Base-by-base conservation (phyloP, 2,329 filamentous ascomycete genomes). In the Colletotrichum sp. region DNA sequence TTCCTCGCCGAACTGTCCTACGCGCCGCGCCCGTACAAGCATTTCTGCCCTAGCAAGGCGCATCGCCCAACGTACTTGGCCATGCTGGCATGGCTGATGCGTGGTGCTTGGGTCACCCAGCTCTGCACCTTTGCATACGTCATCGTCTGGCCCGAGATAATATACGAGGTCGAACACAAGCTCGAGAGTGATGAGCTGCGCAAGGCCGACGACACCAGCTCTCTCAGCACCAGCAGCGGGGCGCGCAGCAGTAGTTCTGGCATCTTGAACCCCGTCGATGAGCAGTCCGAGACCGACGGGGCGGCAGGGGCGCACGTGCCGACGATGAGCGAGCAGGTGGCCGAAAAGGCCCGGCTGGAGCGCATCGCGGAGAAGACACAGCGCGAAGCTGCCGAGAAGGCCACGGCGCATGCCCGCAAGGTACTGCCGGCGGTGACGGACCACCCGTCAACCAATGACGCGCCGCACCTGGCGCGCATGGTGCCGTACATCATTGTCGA, bases 61-160 rank as follows among this genome's bases (percentile, higher is more conserved):
- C 96, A 98, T 82, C 94, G 96, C 59, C 93, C 93, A 8, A 93
- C 93, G 3, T 99, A 98, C 83, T 93, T 99, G 84, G 92, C 95
- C 39, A 98, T 99, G 84, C 88, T 99, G 30, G 96, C 95, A 26
- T 99, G 96, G 95, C 90, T 99, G 10, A 92, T 99, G 87, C 93
- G 96, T 55, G 94, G 95, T 63, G 96, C 95, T 16, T 98, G 97
- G 95, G 96, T 98, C 1, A 98, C 95, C 1, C 96, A 98, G 83
- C 90, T 99, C 8, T 95, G 96, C 78, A 97, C 95, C 1, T 98
- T 98, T 83, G 95, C 94, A 15, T 98, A 97, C 88, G 92, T 99
- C 59, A 92, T 96, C 66, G 94, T 97, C 57, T 93, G 93, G 85
- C 93, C 94, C 4, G 93, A 96, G 82, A 94, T 98, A 77, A 93